Base-by-base conservation (phyloP, 148 eudicot genomes). In the Pharnaceum exiguum region DNA sequence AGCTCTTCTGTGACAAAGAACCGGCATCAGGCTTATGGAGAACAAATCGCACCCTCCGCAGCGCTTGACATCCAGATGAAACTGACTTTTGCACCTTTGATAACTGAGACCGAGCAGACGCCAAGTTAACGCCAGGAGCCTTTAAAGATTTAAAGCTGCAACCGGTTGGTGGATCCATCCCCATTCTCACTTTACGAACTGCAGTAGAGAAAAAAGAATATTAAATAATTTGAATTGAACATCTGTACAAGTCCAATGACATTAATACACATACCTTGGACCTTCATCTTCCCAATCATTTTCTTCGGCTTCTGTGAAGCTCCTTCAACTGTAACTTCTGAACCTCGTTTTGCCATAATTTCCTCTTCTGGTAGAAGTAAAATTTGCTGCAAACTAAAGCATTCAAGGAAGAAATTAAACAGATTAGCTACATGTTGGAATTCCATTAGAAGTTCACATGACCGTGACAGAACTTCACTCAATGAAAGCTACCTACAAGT, bases 121-220 rank as follows among this genome's bases (percentile, higher is more conserved):
- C 83, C 60, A 89, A 13, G 26, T 80, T 81, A 38, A 89, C 59
- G 45, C 52, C 78, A 52, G 96, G 86, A 12, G 77, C 62, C 68
- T 53, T 82, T 7, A 85, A 44, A n/a, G 82, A 70, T 54, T 78
- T 65, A 51, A 76, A 66, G 66, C 73, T 80, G 87, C 96, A 89
- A 55, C 96, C 96, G 24, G 81, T 77, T n/a, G 96, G 89, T 26
- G 93, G 85, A 57, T 89, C 96, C 51, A 82, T 48, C 35, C 76
- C 87, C 96, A 85, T 76, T 66, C 81, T 89, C 66, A 85, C 96
- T 77, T 85, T 89, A 13, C 93, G 84, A 59, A 81, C 96, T 89
- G 89, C 78, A 76, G 69, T 18, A 9, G n/a, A n/a, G n/a, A n/a
- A n/a, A 62, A 36, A 3, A 47, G 35, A 36, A 52, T 42, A 5